phyloP scores from a whole-genome alignment of 1,284 basidiomycete species.

The Hymenochaete sp. region DNA sequence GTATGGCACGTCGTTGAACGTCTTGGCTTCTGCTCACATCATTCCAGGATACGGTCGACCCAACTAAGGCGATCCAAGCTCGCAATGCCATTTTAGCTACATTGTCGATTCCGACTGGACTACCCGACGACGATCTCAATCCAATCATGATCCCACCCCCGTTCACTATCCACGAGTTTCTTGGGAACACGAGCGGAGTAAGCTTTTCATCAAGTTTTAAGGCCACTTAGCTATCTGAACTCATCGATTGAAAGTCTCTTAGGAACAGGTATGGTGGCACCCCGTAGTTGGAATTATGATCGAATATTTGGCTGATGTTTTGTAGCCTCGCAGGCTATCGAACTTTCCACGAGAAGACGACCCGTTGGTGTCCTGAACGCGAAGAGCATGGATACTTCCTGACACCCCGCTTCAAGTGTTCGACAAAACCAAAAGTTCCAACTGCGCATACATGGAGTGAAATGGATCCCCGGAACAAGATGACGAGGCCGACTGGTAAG shows the following conservation, averaged over 20 bases:
- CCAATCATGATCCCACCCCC: conserved; percentile 57
- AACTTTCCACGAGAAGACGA: conserved; percentile 55
- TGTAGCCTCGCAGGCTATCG: conserved; percentile 54
- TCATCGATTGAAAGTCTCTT: conserved; percentile 31
- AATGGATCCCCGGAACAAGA: conserved; percentile 48
- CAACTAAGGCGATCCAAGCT: conserved; percentile 41
- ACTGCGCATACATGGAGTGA: conserved; percentile 64
- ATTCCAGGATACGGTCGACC: conserved; percentile 25
- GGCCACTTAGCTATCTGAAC: conserved; percentile 7
- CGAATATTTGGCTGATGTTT: conserved; percentile 7
- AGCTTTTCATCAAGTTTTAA: conserved; percentile 22
- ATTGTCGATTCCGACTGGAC: conserved; percentile 52
- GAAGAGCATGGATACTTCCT: conserved; percentile 75
- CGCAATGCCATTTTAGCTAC: conserved; percentile 46
- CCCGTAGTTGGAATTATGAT: conserved; percentile 6
- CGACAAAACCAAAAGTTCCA: conserved; percentile 59
- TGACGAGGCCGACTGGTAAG: conserved; percentile 55
- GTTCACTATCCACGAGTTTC: conserved; percentile 58
- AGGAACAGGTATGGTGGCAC: conserved; percentile 39
- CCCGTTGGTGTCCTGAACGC: conserved; percentile 66
- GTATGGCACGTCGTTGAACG: background rate
- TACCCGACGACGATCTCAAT: conserved; percentile 54
- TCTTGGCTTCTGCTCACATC: background rate
- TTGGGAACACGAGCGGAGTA: conserved; percentile 52
- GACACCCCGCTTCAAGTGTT: conserved; percentile 62